Evolutionary conservation across 805 yeast species (phyloP).

Genomic region (Saturnispora zaruensis): DNA sequence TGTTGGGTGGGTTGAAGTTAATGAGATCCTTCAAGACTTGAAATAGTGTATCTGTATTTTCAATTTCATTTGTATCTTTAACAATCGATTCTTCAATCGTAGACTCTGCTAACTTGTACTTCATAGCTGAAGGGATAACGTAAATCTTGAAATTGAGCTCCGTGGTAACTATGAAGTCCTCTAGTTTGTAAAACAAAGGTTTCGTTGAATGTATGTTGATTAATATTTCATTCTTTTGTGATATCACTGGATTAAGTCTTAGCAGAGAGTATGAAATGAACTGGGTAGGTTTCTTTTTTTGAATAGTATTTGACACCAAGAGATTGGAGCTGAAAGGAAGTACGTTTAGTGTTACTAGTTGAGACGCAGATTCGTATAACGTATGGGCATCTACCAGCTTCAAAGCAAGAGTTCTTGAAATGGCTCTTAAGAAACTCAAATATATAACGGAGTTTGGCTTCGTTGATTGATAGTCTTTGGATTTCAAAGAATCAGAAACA

Average conservation of each 20-base stretch:
- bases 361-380: constrained; percentile 15
- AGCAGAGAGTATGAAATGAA: constrained; percentile 25
- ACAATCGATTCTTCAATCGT: constrained; percentile 2
- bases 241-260: constrained; percentile 40
- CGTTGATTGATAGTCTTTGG: constrained; percentile 6
- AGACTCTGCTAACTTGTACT: neutral
- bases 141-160: constrained; percentile 6
- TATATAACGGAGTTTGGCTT: constrained; percentile 29
- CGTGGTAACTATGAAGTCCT: constrained; percentile 25
- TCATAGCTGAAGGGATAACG: constrained; percentile 5
- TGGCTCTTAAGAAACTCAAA: constrained; percentile 42
- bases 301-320: constrained; percentile 23
- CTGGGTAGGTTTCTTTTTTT: constrained; percentile 9
- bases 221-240: constrained; percentile 38
- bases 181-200: constrained; percentile 22
- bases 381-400: constrained; percentile 18
- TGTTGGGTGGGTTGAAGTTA: constrained; percentile 10
- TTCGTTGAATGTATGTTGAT: constrained; percentile 25
- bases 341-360: constrained; percentile 28
- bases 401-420: constrained; percentile 33
- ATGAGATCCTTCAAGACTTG: constrained; percentile 59
- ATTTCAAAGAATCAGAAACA: neutral
- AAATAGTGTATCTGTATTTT: constrained; percentile 44
- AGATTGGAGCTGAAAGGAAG: constrained; percentile 46
- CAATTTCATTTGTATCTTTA: constrained; percentile 23